These are phyloP conservation scores for Saccharum hybrid DNA, from an alignment of 202 grass and related monocot species.

Conservation along the genomic window DNA sequence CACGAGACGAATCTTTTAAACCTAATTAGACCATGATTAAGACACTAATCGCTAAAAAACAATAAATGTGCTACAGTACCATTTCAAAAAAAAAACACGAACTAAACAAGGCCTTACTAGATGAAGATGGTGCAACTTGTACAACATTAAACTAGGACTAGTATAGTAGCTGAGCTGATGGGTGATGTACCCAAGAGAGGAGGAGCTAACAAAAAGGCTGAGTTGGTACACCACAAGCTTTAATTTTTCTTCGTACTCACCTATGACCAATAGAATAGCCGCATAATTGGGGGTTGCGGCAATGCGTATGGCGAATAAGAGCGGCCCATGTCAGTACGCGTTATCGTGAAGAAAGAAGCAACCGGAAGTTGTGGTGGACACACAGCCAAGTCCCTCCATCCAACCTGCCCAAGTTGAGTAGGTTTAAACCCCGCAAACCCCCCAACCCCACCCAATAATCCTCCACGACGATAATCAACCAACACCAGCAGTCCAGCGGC, in stretches of 20 bases:
- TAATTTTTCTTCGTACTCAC: conserved; percentile 43
- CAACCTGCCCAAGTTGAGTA: conserved; percentile 28
- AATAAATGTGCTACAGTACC: too few relatives aligned
- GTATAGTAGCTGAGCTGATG: not conserved
- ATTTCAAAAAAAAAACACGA: too few relatives aligned
- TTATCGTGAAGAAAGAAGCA: conserved; percentile 50
- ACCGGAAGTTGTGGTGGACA: conserved; percentile 54
- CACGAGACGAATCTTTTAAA: too few relatives aligned
- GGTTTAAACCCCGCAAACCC: conserved; percentile 49
- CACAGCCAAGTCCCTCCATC: conserved; percentile 46
- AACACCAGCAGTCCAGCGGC: conserved; percentile 14
- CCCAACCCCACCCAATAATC: conserved; percentile 60
- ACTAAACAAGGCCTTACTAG: too few relatives aligned
- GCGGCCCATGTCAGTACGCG: conserved; percentile 45
- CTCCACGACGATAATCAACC: conserved; percentile 24
- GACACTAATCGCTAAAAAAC: too few relatives aligned
- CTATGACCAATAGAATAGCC: conserved; percentile 41
- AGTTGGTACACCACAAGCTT: conserved; percentile 38
- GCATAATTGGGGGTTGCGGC: conserved; percentile 41
- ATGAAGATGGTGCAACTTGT: not conserved
- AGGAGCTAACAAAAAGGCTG: conserved; percentile 23
- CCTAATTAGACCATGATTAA: too few relatives aligned
- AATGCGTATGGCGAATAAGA: conserved; percentile 38
- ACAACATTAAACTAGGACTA: not conserved
- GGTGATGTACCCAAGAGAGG: conserved; percentile 3